phyloP scores from a whole-genome alignment of 2,329 filamentous ascomycete species.

The Ceratocystis huliohia region DNA sequence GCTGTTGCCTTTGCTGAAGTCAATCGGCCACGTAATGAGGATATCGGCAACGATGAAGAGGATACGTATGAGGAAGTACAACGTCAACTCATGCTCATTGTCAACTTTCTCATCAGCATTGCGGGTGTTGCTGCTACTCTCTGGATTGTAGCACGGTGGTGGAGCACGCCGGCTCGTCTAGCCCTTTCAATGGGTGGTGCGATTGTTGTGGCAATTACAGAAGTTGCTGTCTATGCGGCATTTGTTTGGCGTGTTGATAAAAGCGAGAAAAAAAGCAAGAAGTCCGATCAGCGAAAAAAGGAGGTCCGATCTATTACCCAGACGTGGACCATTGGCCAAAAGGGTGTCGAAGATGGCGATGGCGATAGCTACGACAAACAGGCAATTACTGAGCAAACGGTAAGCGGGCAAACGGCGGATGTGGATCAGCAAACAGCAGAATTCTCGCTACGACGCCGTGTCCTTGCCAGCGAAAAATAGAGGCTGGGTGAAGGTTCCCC shows the following conservation, averaged over 20 bases:
- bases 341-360: conserved; percentile 25
- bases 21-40: conserved; percentile 36
- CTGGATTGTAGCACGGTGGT: conserved; percentile 67
- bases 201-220: conserved; percentile 56
- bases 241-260: conserved; percentile 61
- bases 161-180: conserved; percentile 57
- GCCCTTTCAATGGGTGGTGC: conserved; percentile 60
- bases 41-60: conserved; percentile 35
- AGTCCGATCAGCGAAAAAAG: conserved; percentile 29
- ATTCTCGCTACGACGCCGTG: background rate
- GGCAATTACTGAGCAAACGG: background rate
- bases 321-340: conserved; percentile 52
- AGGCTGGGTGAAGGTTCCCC: too few species aligned
- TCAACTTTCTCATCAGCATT: conserved; percentile 83
- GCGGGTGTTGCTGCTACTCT: conserved; percentile 64
- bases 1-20: conserved; percentile 45
- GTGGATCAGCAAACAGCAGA: background rate
- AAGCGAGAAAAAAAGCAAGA: conserved; percentile 50
- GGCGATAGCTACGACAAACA: conserved; percentile 24
- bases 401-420: background rate
- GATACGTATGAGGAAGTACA: conserved; percentile 66
- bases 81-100: conserved; percentile 68
- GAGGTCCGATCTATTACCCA: conserved; percentile 59
- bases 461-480: conserved; percentile 4
- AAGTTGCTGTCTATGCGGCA: conserved; percentile 63